Conservation (phyloP, 2,329 filamentous ascomycete genomes). For the Cercospora brassicicola region DNA sequence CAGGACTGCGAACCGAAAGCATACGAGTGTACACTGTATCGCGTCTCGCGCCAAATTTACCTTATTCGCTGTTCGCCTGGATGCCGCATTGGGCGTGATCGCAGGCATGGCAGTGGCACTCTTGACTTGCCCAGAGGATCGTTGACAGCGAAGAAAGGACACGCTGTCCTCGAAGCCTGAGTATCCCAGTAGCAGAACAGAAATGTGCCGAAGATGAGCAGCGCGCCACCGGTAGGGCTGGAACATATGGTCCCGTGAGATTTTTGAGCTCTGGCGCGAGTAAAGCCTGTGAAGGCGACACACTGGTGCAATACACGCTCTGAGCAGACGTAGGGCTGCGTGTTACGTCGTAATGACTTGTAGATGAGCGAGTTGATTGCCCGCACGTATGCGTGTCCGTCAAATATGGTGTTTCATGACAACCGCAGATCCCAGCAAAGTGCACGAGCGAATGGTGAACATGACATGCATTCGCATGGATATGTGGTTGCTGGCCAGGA, state of each 20-base stretch:
- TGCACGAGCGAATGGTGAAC: not conserved
- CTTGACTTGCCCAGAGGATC: not conserved
- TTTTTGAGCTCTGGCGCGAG: not conserved
- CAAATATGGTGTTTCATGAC: not conserved
- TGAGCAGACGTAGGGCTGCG: not conserved
- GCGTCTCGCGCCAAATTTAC: not conserved
- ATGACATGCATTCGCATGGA: conserved; percentile 3
- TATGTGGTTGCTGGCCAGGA: not conserved
- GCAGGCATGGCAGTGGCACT: not conserved
- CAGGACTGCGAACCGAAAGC: not conserved
- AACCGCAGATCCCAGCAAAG: not conserved
- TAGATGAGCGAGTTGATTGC: not conserved
- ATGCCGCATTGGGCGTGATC: not conserved
- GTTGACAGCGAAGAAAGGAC: not conserved
- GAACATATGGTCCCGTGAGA: not conserved
- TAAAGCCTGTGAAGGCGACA: not conserved
- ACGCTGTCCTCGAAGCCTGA: not conserved
- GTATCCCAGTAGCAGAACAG: not conserved
- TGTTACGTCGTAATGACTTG: not conserved
- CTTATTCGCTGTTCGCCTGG: not conserved
- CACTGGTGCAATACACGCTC: not conserved
- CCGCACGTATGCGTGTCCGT: not conserved
- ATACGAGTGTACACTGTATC: not conserved
- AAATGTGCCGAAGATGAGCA: not conserved
- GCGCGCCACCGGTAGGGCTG: not conserved